Percentiles rank a stretch among this genome's conserved stretches.
phyloP scores from a whole-genome alignment of 2,329 filamentous ascomycete species.

The Venturiaceae sp. region DNA sequence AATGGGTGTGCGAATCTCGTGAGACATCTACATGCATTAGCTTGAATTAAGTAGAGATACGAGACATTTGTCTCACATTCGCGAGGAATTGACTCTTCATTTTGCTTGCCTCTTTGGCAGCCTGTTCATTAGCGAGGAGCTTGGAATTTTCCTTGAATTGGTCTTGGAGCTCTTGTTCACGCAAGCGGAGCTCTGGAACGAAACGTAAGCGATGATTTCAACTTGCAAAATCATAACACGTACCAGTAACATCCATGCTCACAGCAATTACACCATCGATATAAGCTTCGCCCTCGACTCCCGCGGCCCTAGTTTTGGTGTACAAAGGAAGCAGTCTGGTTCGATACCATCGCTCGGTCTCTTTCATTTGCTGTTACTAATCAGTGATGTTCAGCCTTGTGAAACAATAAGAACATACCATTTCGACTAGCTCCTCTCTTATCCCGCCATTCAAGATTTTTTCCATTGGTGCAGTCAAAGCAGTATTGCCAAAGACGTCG shows the following conservation, averaged over 20 bases:
- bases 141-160: constrained; percentile 61
- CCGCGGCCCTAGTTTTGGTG: constrained; percentile 43
- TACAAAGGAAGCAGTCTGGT: constrained; percentile 61
- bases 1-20: constrained; percentile 70
- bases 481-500: constrained; percentile 43
- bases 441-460: constrained; percentile 53
- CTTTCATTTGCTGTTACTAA: constrained; percentile 11
- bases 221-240: not conserved
- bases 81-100: constrained; percentile 73
- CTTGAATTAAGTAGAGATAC: constrained; percentile 29
- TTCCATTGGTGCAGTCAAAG: constrained; percentile 41
- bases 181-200: constrained; percentile 47
- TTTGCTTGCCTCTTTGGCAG: constrained; percentile 70
- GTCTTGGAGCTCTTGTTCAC: constrained; percentile 52
- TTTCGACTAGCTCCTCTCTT: constrained; percentile 54
- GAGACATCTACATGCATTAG: constrained; percentile 51
- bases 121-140: constrained; percentile 63
- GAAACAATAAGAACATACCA: constrained; percentile 21
- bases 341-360: constrained; percentile 57
- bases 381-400: not conserved
- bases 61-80: constrained; percentile 31
- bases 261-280: constrained; percentile 68
- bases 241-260: constrained; percentile 63
- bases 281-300: constrained; percentile 39
- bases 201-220: not conserved